Percentiles rank a stretch among this genome's conserved stretches.
Conservation (phyloP, 129 eudicot genomes). For the Flaveria ramosissima region DNA sequence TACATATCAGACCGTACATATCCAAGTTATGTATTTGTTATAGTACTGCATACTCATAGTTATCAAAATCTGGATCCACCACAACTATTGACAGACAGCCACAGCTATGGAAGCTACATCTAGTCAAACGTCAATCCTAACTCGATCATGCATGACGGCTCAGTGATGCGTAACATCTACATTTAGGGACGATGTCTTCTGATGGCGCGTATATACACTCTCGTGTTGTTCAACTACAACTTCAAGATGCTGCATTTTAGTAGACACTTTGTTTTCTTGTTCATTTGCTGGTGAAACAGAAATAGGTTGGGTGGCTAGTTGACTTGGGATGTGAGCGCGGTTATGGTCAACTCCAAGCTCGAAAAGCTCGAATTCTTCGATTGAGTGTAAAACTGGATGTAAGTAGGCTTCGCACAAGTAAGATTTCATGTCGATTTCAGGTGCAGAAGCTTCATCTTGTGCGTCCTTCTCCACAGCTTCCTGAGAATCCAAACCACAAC, state of each 20-base stretch:
- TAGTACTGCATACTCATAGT: not conserved
- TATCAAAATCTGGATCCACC: not conserved
- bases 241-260: conserved; percentile 34
- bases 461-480: conserved; percentile 83
- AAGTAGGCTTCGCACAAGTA: conserved; percentile 75
- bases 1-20: no score
- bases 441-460: conserved; percentile 54
- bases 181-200: conserved; percentile 1
- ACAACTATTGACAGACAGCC: not conserved
- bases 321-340: conserved; percentile 39
- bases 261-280: conserved; percentile 41
- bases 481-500: conserved; percentile 40
- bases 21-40: not conserved
- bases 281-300: conserved; percentile 40
- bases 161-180: conserved; percentile 20
- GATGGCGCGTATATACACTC: conserved; percentile 17
- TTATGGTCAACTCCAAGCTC: conserved; percentile 58
- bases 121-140: conserved; percentile 20
- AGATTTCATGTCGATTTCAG: conserved; percentile 53
- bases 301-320: conserved; percentile 37
- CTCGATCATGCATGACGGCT: not conserved
- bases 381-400: conserved; percentile 78
- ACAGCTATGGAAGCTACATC: conserved; percentile 31
- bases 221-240: conserved; percentile 31
- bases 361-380: conserved; percentile 68